phyloP scores from a whole-genome alignment of 768 basidiomycete species.

The Psilocybe cyanescens region DNA sequence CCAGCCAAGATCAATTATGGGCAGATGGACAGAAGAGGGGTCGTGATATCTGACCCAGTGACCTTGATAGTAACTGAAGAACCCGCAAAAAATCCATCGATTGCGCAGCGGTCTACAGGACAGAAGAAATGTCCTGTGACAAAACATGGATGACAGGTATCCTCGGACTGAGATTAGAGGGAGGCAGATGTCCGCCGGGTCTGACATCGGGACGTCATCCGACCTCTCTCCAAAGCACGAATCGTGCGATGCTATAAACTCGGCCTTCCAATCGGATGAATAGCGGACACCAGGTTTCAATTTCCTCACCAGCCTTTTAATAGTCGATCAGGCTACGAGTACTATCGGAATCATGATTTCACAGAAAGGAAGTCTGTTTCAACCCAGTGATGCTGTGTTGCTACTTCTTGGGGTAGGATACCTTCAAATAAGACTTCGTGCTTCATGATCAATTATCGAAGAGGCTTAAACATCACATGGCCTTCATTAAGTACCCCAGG shows the following conservation, averaged over 20 bases:
- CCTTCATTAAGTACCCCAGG: not conserved
- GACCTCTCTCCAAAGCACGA: not conserved
- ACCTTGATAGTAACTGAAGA: not conserved
- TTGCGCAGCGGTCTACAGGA: not conserved
- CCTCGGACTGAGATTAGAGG: constrained; percentile 5
- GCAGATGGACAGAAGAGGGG: not conserved
- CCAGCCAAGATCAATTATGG: not conserved
- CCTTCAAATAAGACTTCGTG: not conserved
- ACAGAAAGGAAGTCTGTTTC: not conserved
- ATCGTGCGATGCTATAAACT: not conserved
- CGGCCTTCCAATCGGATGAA: constrained; percentile 4
- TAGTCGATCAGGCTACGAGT: constrained; percentile 2
- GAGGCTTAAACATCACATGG: not conserved
- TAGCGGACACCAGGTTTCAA: not conserved
- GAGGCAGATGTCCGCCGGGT: not conserved
- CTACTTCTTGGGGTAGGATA: not conserved
- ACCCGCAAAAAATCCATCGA: no score
- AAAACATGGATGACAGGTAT: not conserved
- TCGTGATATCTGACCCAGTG: not conserved
- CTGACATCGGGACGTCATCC: constrained; percentile 10
- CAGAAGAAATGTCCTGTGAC: not conserved
- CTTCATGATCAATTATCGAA: not conserved
- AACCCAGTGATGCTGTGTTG: not conserved
- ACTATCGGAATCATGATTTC: not conserved
- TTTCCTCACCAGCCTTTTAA: not conserved